Base-by-base conservation (phyloP, 768 basidiomycete genomes). In the Tulasnella sp. region DNA sequence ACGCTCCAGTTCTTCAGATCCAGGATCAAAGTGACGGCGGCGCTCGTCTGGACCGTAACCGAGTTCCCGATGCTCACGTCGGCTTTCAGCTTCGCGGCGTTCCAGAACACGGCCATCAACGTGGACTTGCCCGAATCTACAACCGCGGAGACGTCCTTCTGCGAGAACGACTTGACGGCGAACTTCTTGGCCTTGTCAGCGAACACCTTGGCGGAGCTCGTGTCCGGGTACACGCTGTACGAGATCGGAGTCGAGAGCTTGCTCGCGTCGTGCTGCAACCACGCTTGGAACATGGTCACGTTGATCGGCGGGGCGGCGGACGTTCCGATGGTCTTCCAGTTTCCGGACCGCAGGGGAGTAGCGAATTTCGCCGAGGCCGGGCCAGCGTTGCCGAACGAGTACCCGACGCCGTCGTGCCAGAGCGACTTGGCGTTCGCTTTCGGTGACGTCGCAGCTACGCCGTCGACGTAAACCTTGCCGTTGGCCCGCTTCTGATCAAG, bases 381-480 rank as follows among this genome's bases (percentile, higher is more conserved):
- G 35, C 35, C n/a, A 35, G 46, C 78, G n/a, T 80, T 79, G 26
- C 84, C 82, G 81, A 92, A 87, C 6, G 83, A 78, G 81, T 92
- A 93, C 3, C 92, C 92, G n/a, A 91, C 87, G 61, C 85, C 84
- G 55, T 86, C 89, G 81, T 93, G 91, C 89, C 90, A 92, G 13
- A 93, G 84, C 5, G 89, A 85, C 9, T 82, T 81, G 3, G 83
- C 82, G 16, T 77, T 37, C 79, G 84, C 84, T 11, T 78, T 48
- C 16, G 26, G 16, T 67, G 74, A 72, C 29, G 51, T 29, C 16
- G 80, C 37, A 18, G 77, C 76, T 16, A 74, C 20, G 16, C 85
- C 85, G 80, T 90, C 83, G 20, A 90, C 83, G 69, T 86, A 82
- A 29, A 91, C 84, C 3, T 79, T 32, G 7, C 87, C 88, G 32